These are phyloP conservation scores for Penicillium concentricum DNA, from an alignment of 2,329 filamentous ascomycete genomes.

Conservation along the genomic window DNA sequence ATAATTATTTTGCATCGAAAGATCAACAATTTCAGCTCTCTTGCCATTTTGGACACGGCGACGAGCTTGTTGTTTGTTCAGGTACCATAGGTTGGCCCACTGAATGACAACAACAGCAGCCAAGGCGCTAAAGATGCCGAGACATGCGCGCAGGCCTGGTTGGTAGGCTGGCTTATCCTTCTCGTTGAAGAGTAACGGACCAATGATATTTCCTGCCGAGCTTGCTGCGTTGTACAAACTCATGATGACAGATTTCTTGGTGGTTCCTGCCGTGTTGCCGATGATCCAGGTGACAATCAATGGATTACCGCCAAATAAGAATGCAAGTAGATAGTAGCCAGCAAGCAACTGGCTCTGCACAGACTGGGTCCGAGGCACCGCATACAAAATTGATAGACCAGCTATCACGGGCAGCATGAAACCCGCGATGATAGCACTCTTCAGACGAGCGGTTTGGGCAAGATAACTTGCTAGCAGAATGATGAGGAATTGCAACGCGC, in stretches of 20 bases:
- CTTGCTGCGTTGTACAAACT: slow-evolving; percentile 63
- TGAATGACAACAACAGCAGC: slow-evolving; percentile 56
- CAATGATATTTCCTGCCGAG: slow-evolving; percentile 65
- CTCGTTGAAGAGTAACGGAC: slow-evolving; percentile 61
- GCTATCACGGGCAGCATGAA: slow-evolving; percentile 61
- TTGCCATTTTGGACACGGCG: slow-evolving; percentile 61
- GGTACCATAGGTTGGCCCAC: slow-evolving; percentile 53
- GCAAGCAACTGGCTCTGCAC: slow-evolving; percentile 53
- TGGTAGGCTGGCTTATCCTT: slow-evolving; percentile 60
- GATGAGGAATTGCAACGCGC: slow-evolving; percentile 59
- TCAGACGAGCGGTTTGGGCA: slow-evolving; percentile 57
- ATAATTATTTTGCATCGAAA: slow-evolving; percentile 59
- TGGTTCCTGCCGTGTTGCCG: slow-evolving; percentile 66
- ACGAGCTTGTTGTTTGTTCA: slow-evolving; percentile 55
- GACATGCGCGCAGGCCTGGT: slow-evolving; percentile 56
- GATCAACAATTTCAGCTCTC: slow-evolving; percentile 57
- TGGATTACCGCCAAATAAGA: slow-evolving; percentile 65
- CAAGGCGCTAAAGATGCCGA: slow-evolving; percentile 49
- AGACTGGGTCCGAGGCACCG: slow-evolving; percentile 45
- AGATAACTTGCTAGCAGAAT: slow-evolving; percentile 61
- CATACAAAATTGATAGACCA: slow-evolving; percentile 57
- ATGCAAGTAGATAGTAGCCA: slow-evolving; percentile 65
- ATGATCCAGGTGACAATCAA: slow-evolving; percentile 68
- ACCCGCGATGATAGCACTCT: slow-evolving; percentile 54
- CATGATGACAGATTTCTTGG: slow-evolving; percentile 66